phyloP scores from a whole-genome alignment of 2,329 filamentous ascomycete species.

The Colletotrichum musicola region DNA sequence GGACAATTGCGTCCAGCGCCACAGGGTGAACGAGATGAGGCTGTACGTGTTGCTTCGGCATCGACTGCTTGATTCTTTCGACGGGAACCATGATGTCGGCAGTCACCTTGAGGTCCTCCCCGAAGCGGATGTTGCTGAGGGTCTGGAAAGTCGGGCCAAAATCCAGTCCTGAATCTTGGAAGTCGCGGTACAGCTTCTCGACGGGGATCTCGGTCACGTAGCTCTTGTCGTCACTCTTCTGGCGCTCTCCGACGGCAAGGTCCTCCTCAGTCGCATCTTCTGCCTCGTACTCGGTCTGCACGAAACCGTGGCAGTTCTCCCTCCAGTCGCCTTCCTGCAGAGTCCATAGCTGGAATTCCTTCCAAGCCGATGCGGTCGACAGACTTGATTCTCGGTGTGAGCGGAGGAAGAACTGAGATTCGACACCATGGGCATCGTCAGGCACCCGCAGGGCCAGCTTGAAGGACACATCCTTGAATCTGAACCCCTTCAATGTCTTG shows the following conservation, averaged over 20 bases:
- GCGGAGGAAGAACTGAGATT: slow-evolving; percentile 40
- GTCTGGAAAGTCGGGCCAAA: slow-evolving; percentile 41
- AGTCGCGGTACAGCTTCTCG: slow-evolving; percentile 38
- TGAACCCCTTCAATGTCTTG: slow-evolving; percentile 26
- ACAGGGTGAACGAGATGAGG: slow-evolving; percentile 52
- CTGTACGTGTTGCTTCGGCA: slow-evolving; percentile 43
- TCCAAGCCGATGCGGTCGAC: slow-evolving; percentile 37
- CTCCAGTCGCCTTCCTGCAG: slow-evolving; percentile 41
- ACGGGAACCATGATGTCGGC: slow-evolving; percentile 28
- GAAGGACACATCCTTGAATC: slow-evolving; percentile 43
- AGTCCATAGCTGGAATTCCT: slow-evolving; percentile 44
- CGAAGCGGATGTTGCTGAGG: slow-evolving; percentile 29
- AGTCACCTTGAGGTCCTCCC: slow-evolving; percentile 16
- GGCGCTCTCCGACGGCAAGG: background rate
- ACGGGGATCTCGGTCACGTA: slow-evolving; percentile 17
- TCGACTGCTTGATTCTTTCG: slow-evolving; percentile 22
- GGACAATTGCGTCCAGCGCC: slow-evolving; percentile 50
- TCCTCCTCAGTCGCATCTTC: background rate
- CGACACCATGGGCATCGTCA: slow-evolving; percentile 35
- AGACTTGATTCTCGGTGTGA: slow-evolving; percentile 39
- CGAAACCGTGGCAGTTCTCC: slow-evolving; percentile 45
- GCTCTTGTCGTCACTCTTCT: background rate
- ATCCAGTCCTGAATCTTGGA: slow-evolving; percentile 37
- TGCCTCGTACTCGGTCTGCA: slow-evolving; percentile 38
- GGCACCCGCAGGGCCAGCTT: slow-evolving; percentile 41